Evolutionary conservation across 2,329 filamentous ascomycete species (phyloP), one percentile per base, ranked within the genome.

Genomic region (Dactylellina parvicollis): DNA sequence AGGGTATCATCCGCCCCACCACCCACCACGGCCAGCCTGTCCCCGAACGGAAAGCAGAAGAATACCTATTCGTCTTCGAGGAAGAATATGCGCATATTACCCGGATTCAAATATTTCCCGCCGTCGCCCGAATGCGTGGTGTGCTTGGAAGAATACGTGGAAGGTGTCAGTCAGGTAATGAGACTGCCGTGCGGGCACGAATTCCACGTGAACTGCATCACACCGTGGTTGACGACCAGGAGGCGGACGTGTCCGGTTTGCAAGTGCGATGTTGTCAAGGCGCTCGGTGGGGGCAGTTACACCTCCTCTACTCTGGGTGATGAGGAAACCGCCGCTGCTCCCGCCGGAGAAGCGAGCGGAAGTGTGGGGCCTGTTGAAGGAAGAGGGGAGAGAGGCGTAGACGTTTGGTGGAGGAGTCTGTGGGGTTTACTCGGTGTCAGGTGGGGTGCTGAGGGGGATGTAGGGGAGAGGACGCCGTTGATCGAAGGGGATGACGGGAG

Each of bases 221-320:
- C 95, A 3, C 95, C 95, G 1, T 99, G 95, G 95, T 84, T 99
- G 57, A 97, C 94, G 0, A 98, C 93, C 14, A 89, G 94, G 52
- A 90, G 95, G 75, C 89, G 95, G 75, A 99, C 95, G n/a, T 99
- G 95, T 78, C 95, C 95, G 0, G 98, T 99, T 73, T 99, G 95
- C 83, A 99, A 99, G 83, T 92, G 93, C 52, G 95, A 99, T 79
- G 95, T 99, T 34, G 94, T 99, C 14, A 75, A 76, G 81, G 84
- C 67, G 2, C 24, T 72, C 3, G 67, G 67, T n/a, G 67, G 50
- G 2, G 67, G 59, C 26, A 59, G 67, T 3, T 72, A 72, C 46
- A 65, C 40, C 42, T 10, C 46, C n/a, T n/a, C 36, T 8, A 46
- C 55, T 22, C 40, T 50, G 16, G 59, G 59, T 8, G 67, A 72